Conservation (phyloP, 257 asterid species). For the Solanum pimpinellifolium region DNA sequence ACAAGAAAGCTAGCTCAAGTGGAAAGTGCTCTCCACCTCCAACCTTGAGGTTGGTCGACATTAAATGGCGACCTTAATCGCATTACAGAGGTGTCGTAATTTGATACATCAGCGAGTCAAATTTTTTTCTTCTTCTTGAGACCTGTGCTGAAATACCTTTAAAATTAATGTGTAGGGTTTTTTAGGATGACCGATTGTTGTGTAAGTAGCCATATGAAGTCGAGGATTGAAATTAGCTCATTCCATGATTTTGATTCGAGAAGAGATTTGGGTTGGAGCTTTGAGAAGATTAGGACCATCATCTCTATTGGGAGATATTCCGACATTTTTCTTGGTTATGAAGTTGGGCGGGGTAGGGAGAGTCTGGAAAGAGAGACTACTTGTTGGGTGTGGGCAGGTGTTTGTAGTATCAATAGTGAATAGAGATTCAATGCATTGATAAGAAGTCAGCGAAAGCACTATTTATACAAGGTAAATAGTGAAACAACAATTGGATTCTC, state of each 20-base stretch:
- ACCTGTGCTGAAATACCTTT: background rate
- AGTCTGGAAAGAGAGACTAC: background rate
- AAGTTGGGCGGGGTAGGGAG: background rate
- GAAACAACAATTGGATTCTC: background rate
- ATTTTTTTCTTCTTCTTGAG: background rate
- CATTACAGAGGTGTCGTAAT: background rate
- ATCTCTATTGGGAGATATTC: background rate
- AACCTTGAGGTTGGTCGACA: background rate
- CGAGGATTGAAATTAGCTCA: background rate
- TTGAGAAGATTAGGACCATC: background rate
- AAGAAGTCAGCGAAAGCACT: background rate
- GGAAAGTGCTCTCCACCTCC: background rate
- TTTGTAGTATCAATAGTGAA: background rate
- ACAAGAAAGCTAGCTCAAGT: background rate
- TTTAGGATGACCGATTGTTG: background rate
- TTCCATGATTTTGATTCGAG: constrained; percentile 2
- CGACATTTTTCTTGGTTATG: background rate
- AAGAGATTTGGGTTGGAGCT: background rate
- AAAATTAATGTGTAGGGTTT: background rate
- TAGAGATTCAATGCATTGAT: background rate
- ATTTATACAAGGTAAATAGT: background rate
- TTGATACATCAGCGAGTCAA: background rate
- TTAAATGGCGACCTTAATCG: background rate
- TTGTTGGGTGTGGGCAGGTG: background rate
- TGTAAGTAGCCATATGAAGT: background rate